A percentile compares a stretch with the other conserved stretches of the same genome.
Conservation (phyloP, 2,329 filamentous ascomycete species). For the Exophiala viscosa region DNA sequence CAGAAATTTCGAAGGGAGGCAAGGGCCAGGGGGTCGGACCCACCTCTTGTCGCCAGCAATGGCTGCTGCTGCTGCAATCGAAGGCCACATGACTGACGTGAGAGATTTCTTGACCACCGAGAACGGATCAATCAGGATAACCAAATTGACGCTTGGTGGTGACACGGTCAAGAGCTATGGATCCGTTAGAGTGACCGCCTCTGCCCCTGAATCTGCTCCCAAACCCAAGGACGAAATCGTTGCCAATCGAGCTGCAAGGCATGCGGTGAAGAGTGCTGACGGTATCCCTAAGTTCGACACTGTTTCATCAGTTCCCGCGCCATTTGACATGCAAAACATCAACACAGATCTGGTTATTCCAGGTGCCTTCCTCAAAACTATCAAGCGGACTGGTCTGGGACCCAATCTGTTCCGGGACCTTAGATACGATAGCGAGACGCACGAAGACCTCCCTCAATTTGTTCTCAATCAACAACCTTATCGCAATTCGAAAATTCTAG, state of each 20-base stretch:
- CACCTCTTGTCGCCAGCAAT: conserved; percentile 96
- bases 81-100: conserved; percentile 86
- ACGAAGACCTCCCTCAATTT: conserved; percentile 72
- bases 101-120: conserved; percentile 64
- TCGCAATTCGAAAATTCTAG: conserved; percentile 77
- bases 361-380: conserved; percentile 98
- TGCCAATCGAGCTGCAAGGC: conserved; percentile 44
- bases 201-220: conserved; percentile 57
- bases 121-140: conserved; percentile 55
- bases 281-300: conserved; percentile 81
- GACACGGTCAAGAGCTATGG: conserved; percentile 56
- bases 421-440: conserved; percentile 66
- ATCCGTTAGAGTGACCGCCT: conserved; percentile 61
- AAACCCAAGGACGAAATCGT: conserved; percentile 62
- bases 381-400: conserved; percentile 92
- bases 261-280: conserved; percentile 48
- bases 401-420: conserved; percentile 79
- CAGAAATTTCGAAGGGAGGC: conserved; percentile 89
- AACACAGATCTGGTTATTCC: conserved; percentile 98
- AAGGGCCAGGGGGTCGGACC: conserved; percentile 84
- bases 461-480: conserved; percentile 90
- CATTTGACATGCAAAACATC: conserved; percentile 80
- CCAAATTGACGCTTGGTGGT: conserved; percentile 53
- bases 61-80: conserved; percentile 85
- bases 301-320: conserved; percentile 80